These are phyloP conservation scores for Venturiaceae sp. DNA, from an alignment of 2,329 filamentous ascomycete species.

Conservation along the genomic window DNA sequence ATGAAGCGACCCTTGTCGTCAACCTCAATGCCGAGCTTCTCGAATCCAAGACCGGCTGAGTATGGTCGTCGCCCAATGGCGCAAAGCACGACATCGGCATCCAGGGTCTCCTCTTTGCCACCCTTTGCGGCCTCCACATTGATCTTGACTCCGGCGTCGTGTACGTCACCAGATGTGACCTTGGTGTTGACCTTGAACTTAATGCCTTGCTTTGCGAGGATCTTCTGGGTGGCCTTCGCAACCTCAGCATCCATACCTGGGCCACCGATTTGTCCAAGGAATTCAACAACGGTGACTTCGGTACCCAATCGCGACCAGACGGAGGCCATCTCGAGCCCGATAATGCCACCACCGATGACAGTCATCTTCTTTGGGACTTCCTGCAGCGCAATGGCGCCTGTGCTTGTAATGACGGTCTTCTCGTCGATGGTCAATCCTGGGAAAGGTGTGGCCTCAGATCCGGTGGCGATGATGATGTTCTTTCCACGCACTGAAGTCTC, in stretches of 20 bases:
- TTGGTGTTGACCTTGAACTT: conserved; percentile 98
- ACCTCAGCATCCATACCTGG: conserved; percentile 96
- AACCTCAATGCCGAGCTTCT: conserved; percentile 85
- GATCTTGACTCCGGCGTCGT: conserved; percentile 68
- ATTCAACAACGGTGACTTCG: conserved; percentile 96
- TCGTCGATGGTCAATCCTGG: conserved; percentile 93
- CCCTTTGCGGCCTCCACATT: conserved; percentile 89
- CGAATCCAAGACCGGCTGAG: conserved; percentile 80
- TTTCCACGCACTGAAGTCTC: conserved; percentile 81
- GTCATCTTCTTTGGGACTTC: conserved; percentile 94
- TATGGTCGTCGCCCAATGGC: conserved; percentile 95
- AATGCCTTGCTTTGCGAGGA: conserved; percentile 90
- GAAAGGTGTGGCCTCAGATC: conserved; percentile 91
- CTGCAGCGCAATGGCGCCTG: conserved; percentile 79
- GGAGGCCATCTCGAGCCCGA: conserved; percentile 95
- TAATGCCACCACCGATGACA: conserved; percentile 97
- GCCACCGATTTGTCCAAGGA: conserved; percentile 89
- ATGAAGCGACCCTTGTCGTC: conserved; percentile 92
- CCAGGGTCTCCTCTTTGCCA: conserved; percentile 85
- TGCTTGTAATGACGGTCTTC: conserved; percentile 95
- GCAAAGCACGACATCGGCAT: conserved; percentile 90
- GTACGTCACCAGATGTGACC: conserved; percentile 76
- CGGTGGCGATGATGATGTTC: conserved; percentile 97
- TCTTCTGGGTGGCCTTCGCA: conserved; percentile 83
- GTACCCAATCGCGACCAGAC: conserved; percentile 92